phyloP scores from a whole-genome alignment of 2,329 filamentous ascomycete species.

The Fusarium albosuccineum region DNA sequence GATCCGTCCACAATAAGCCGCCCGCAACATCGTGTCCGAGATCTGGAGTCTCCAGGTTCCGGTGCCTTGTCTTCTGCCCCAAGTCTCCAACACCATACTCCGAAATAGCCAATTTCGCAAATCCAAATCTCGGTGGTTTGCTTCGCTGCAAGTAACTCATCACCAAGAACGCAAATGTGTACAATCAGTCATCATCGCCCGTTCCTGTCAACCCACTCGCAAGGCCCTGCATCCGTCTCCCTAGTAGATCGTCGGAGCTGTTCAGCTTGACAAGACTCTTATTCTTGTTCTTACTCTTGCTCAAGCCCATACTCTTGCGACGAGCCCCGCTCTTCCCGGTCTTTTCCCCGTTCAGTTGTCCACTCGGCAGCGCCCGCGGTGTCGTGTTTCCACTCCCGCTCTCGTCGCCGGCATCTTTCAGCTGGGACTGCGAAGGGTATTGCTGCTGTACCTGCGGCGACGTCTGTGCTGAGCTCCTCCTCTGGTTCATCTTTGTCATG shows the following conservation, averaged over 20 bases:
- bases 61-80: neutral
- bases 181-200: conserved; percentile 56
- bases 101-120: conserved; percentile 12
- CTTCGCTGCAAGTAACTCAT: neutral
- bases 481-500: conserved; percentile 63
- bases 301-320: conserved; percentile 44
- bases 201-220: conserved; percentile 66
- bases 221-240: conserved; percentile 70
- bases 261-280: conserved; percentile 66
- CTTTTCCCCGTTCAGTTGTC: conserved; percentile 44
- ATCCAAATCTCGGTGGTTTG: neutral
- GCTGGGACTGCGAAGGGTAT: conserved; percentile 21
- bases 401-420: conserved; percentile 30
- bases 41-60: conserved; percentile 6
- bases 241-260: conserved; percentile 69
- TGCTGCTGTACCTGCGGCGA: conserved; percentile 23
- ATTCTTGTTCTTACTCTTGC: conserved; percentile 57
- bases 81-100: conserved; percentile 1
- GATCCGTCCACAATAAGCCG: conserved; percentile 12
- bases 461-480: conserved; percentile 47
- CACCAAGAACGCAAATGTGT: neutral
- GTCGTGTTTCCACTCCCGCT: conserved; percentile 38
- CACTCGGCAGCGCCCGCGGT: conserved; percentile 26
- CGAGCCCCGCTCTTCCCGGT: conserved; percentile 41
- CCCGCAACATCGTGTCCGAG: conserved; percentile 33